phyloP scores from a whole-genome alignment of 75 land plant genomes.

The Isoetes taiwanensis region DNA sequence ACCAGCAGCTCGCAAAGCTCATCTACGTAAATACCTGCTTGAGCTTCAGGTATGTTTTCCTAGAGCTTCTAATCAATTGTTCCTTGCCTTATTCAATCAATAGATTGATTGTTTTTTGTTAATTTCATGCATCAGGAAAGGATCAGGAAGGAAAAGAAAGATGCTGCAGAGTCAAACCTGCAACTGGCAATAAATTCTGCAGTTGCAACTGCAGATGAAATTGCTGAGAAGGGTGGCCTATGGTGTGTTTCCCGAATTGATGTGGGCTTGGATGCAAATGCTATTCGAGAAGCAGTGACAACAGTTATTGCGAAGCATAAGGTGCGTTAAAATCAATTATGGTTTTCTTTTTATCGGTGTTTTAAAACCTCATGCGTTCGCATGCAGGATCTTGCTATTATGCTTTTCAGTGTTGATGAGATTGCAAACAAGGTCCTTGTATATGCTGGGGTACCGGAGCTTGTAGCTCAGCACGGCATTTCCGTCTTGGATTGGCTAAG shows the following conservation, averaged over 20 bases:
- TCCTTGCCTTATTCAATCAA: background rate
- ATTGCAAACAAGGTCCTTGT: conserved; percentile 67
- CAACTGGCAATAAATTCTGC: conserved; percentile 59
- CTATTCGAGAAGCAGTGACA: conserved; percentile 76
- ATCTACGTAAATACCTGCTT: conserved; percentile 37
- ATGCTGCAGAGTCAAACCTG: conserved; percentile 47
- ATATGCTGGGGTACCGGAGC: conserved; percentile 74
- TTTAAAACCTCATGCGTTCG: background rate
- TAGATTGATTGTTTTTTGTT: background rate
- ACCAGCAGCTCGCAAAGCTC: conserved; percentile 77
- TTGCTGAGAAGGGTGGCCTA: conserved; percentile 36
- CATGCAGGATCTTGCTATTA: conserved; percentile 55
- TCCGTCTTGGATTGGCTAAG: conserved; percentile 60
- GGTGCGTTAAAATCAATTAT: conserved; percentile 20
- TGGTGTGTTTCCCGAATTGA: conserved; percentile 55
- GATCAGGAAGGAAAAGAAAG: conserved; percentile 68
- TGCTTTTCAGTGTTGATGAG: conserved; percentile 81
- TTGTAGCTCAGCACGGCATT: conserved; percentile 25
- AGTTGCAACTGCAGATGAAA: conserved; percentile 39
- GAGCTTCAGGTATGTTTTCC: conserved; percentile 44
- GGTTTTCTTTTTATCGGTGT: background rate
- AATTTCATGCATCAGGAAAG: conserved; percentile 35
- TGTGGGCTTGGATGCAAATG: conserved; percentile 76
- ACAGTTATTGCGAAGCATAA: conserved; percentile 48
- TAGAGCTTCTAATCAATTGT: background rate